Base-by-base conservation (phyloP, 225 moss, liverwort and hornwort species). In the Sphagnum contortum region DNA sequence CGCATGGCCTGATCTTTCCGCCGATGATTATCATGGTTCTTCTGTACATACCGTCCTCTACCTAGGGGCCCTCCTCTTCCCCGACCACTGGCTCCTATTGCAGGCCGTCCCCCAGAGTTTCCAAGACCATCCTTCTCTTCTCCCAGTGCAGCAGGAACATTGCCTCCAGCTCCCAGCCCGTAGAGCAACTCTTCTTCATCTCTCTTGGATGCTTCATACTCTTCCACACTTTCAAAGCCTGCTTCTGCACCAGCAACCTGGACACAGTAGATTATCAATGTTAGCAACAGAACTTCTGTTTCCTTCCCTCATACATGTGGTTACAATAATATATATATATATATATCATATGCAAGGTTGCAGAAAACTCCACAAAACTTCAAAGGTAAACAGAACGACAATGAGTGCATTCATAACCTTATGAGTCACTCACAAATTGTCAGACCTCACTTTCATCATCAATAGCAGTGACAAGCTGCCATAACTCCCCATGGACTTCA, bases 1-100 rank as follows among this genome's bases (percentile, higher is more conserved):
- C 89, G 89, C 82, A 85, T 89, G 44, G 94, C 92, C 73, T 85
- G 86, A 60, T 95, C 94, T 69, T 95, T 95, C 62, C 91, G 82
- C 53, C 82, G 80, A 74, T 89, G 91, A 61, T 91, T 89, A 55
- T 86, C 88, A 68, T 62, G 61, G 48, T 80, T 84, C 75, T 80
- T 89, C 13, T 81, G 81, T 11, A 81, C 52, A 64, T 82, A 75
- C 13, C 82, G 81, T 64, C 82, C 85, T 74, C 90, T 79, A 67
- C 80, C 76, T 9, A 77, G 77, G 44, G 77, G 73, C 48, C 77
- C 79, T 62, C 86, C 89, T 73, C 88, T 73, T 44, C 94, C 88
- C 50, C 85, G 77, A 66, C 76, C 68, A 66, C 75, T 73, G 63
- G 81, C 65, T n/a, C 88, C 87, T 73, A 83, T 67, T 59, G 84